Conservation (phyloP, 345 rosid species). For the Syzygium oleosum region DNA sequence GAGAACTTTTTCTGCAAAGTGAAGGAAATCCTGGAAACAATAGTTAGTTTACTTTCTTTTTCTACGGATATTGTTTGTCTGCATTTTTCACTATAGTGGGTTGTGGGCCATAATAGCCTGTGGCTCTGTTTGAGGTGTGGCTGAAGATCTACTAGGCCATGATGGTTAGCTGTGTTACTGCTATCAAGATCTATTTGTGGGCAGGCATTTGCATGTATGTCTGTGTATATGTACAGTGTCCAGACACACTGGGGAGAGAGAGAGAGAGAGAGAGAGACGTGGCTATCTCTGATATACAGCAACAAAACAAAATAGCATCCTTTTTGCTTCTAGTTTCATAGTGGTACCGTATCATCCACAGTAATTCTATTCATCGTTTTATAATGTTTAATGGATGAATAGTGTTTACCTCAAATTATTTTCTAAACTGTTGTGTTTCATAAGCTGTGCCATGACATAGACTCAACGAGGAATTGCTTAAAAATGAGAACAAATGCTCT, state of each 20-base stretch:
- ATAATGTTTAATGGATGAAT: background rate
- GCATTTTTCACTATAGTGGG: background rate
- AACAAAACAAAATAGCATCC: background rate
- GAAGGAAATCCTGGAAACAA: constrained; percentile 50
- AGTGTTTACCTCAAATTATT: background rate
- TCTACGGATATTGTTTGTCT: background rate
- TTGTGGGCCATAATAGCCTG: background rate
- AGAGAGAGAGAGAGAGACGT: no score
- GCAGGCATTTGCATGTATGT: background rate
- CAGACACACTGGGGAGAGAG: no score
- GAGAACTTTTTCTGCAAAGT: constrained; percentile 69
- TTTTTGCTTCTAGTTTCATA: background rate
- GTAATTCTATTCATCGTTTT: background rate
- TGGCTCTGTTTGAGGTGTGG: no score
- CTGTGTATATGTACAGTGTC: no score
- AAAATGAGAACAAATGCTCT: background rate
- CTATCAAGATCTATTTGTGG: no score
- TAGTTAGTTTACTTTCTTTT: constrained; percentile 18
- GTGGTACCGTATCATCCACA: background rate
- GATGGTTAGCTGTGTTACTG: no score
- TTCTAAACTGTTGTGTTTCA: background rate
- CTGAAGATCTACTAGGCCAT: no score
- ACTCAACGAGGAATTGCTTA: background rate
- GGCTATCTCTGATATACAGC: background rate
- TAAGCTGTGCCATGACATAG: background rate